phyloP scores from a whole-genome alignment of 352 stramenopile genomes.

The Phytophthora megakarya region DNA sequence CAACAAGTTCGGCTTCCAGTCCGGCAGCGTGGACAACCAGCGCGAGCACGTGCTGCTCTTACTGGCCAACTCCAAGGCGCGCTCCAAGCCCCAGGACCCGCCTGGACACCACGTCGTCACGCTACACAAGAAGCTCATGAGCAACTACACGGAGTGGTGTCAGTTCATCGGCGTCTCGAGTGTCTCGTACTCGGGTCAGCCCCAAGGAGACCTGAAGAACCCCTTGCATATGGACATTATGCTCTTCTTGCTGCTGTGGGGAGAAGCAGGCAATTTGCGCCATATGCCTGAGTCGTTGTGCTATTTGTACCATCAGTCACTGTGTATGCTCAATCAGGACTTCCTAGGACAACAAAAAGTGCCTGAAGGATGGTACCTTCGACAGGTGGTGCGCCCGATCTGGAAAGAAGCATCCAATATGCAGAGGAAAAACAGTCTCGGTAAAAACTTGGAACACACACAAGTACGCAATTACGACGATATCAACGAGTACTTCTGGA shows the following conservation, averaged over 20 bases:
- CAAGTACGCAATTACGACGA: constrained; percentile 83
- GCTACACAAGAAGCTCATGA: constrained; percentile 68
- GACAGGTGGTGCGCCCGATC: constrained; percentile 58
- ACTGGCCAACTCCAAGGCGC: constrained; percentile 74
- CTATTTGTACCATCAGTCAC: constrained; percentile 94
- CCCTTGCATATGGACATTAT: constrained; percentile 91
- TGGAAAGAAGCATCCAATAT: constrained; percentile 74
- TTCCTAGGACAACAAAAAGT: constrained; percentile 54
- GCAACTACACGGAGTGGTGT: constrained; percentile 73
- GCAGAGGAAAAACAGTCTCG: constrained; percentile 62
- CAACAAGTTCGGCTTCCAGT: constrained; percentile 81
- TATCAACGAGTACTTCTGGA: constrained; percentile 86
- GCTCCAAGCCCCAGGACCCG: constrained; percentile 46
- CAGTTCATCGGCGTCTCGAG: constrained; percentile 49
- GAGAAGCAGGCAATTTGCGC: constrained; percentile 94
- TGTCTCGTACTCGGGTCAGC: constrained; percentile 43
- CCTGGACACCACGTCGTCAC: constrained; percentile 52
- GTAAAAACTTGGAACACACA: constrained; percentile 69
- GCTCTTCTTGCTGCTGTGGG: constrained; percentile 96
- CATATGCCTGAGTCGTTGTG: constrained; percentile 97
- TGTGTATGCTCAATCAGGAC: constrained; percentile 60
- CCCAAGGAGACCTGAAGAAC: constrained; percentile 60
- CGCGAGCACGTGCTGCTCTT: constrained; percentile 76
- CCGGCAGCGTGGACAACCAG: constrained; percentile 74
- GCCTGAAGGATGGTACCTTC: constrained; percentile 58